Conservation (phyloP, 164 flowering plant species). For the Vitis rotundifolia region DNA sequence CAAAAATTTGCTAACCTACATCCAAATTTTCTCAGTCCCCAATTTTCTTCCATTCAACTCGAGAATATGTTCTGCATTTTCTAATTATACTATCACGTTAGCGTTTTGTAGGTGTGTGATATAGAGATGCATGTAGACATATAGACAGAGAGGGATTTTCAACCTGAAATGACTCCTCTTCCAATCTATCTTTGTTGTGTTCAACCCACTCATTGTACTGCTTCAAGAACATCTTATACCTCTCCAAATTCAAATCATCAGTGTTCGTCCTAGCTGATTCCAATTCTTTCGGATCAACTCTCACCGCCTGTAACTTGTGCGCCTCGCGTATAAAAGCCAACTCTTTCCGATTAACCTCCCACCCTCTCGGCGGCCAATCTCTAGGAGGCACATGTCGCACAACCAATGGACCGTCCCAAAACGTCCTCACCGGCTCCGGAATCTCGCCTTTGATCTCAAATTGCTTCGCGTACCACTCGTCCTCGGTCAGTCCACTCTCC, state of each 20-base stretch:
- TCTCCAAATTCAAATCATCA: slow-evolving; percentile 53
- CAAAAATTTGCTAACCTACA: too few relatives aligned
- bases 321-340: slow-evolving; percentile 78
- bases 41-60: too few relatives aligned
- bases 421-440: slow-evolving; percentile 66
- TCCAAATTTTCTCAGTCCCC: too few relatives aligned
- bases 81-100: too few relatives aligned
- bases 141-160: neutral
- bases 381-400: slow-evolving; percentile 67
- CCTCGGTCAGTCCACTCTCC: slow-evolving; percentile 80
- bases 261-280: slow-evolving; percentile 39
- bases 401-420: slow-evolving; percentile 73
- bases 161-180: slow-evolving; percentile 91
- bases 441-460: slow-evolving; percentile 79
- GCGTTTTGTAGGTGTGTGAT: too few relatives aligned
- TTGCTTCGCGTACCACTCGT: slow-evolving; percentile 73
- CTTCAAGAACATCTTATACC: slow-evolving; percentile 83
- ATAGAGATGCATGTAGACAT: too few relatives aligned
- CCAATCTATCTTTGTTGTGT: slow-evolving; percentile 78
- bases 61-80: too few relatives aligned
- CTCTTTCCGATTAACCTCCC: slow-evolving; percentile 82
- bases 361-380: slow-evolving; percentile 96
- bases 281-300: slow-evolving; percentile 53
- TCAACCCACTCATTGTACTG: slow-evolving; percentile 92
- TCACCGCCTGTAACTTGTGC: slow-evolving; percentile 59